Evolutionary conservation across 768 basidiomycete species (phyloP), one percentile per base, ranked within the genome.

Genomic region (Galerina sulciceps): DNA sequence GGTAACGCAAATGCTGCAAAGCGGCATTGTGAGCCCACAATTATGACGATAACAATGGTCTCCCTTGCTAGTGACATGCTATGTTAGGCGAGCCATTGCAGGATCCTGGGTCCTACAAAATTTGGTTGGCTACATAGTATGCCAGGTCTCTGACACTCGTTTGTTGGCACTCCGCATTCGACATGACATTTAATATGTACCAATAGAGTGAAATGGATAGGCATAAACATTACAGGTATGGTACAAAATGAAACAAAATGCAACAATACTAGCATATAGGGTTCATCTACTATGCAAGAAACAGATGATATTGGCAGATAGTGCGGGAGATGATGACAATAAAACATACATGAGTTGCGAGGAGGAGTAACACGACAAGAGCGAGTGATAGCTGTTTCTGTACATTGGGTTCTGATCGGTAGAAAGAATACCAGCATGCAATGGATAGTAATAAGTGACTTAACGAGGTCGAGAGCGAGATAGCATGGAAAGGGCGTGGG

Each of bases 11-110:
- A 79, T 91, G 81, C 71, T 90, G 15, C 67, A 71, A 35, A 89
- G 84, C 67, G 89, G 88, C 17, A 74, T 88, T 58, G 77, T 82
- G 37, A 76, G 78, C 45, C 85, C 84, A 1, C 75, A 80, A 17
- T 71, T 78, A 17, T 49, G 76, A 80, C 55, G 69, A 74, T 46
- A 64, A 69, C 38, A 67, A 69, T 55, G 58, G 63, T 20, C 48
- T 52, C 37, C 70, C 67, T 11, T 57, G 67, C 45, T 71, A 54
- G 66, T 17, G 17, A 26, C 10, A 47, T 34, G 35, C 15, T 20
- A 10, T 3, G 13, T 47, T 37, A 6, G 26, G 26, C 26, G 26
- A 31, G 26, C 8, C 26, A 8, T 31, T 31, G 26, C 26, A 31
- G 8, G 8, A 31, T 31, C 26, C 26, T 8, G 26, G 26, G 26